Conservation (phyloP, 805 yeast genomes). For the Saturnispora besseyi region DNA sequence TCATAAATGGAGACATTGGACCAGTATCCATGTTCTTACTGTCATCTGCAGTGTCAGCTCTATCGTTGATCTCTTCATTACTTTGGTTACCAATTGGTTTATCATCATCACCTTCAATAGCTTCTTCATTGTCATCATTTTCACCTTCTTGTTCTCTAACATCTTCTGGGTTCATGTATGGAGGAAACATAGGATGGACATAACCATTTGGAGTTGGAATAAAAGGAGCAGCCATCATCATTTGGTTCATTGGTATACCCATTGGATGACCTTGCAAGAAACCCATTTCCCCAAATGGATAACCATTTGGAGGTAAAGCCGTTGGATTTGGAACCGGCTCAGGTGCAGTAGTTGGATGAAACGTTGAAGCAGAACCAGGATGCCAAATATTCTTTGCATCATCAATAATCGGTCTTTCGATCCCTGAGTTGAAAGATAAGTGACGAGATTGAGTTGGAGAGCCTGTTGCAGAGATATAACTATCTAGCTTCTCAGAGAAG, state of each 20-base stretch:
- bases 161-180: conserved; percentile 24
- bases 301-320: not conserved
- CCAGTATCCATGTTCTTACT: conserved; percentile 10
- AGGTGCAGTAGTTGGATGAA: conserved; percentile 35
- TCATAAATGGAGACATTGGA: conserved; percentile 33
- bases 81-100: not conserved
- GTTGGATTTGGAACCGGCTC: conserved; percentile 7
- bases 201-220: conserved; percentile 27
- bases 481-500: conserved; percentile 56
- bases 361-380: conserved; percentile 54
- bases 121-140: not conserved
- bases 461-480: conserved; percentile 30
- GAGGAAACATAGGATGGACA: conserved; percentile 26
- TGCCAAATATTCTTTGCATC: conserved; percentile 44
- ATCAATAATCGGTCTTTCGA: conserved; percentile 26
- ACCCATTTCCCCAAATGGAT: conserved; percentile 9
- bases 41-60: not conserved
- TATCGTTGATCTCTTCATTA: not conserved
- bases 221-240: conserved; percentile 26
- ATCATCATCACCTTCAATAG: not conserved
- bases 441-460: conserved; percentile 25
- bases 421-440: conserved; percentile 24
- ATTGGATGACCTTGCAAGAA: conserved; percentile 11
- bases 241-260: conserved; percentile 16
- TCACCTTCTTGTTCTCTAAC: not conserved